Evolutionary conservation across 1,139 yeast species (phyloP).

Genomic region (Scheffersomyces segobiensis): DNA sequence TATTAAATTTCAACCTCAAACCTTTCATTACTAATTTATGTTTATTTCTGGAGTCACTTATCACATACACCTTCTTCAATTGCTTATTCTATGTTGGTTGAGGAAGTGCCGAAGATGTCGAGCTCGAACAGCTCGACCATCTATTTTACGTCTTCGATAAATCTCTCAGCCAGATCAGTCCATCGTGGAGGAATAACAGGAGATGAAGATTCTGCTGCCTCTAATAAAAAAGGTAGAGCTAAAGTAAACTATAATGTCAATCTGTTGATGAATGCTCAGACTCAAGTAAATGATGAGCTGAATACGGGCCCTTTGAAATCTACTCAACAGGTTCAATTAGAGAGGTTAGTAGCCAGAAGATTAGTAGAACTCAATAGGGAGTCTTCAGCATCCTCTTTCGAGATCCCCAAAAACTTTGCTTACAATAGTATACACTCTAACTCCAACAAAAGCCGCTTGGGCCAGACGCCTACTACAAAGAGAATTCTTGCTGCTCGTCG

Average conservation of each 20-base stretch:
- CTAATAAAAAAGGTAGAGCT: slow-evolving; percentile 30
- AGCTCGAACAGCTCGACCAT: slow-evolving; percentile 38
- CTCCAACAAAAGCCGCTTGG: slow-evolving; percentile 32
- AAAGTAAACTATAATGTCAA: slow-evolving; percentile 49
- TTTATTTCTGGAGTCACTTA: not conserved
- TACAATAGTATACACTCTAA: slow-evolving; percentile 33
- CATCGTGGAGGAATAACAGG: slow-evolving; percentile 14
- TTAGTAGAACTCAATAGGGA: slow-evolving; percentile 40
- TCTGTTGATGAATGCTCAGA: slow-evolving; percentile 47
- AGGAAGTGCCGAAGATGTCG: slow-evolving; percentile 43
- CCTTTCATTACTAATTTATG: not conserved
- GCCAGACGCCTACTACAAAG: slow-evolving; percentile 49
- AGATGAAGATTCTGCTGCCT: slow-evolving; percentile 22
- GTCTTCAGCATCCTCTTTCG: slow-evolving; percentile 30
- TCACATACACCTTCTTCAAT: not conserved
- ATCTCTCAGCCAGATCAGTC: slow-evolving; percentile 41
- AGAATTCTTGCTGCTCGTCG: slow-evolving; percentile 46
- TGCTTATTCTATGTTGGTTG: slow-evolving; percentile 36
- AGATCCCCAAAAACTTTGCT: slow-evolving; percentile 43
- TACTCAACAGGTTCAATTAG: slow-evolving; percentile 45
- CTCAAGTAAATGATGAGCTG: slow-evolving; percentile 32
- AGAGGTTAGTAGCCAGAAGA: slow-evolving; percentile 39
- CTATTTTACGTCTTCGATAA: slow-evolving; percentile 47
- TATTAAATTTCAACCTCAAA: not conserved
- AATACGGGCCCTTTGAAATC: slow-evolving; percentile 41